Evolutionary conservation across 805 yeast genomes (phyloP).

Genomic region (Yarrowia deformans): DNA sequence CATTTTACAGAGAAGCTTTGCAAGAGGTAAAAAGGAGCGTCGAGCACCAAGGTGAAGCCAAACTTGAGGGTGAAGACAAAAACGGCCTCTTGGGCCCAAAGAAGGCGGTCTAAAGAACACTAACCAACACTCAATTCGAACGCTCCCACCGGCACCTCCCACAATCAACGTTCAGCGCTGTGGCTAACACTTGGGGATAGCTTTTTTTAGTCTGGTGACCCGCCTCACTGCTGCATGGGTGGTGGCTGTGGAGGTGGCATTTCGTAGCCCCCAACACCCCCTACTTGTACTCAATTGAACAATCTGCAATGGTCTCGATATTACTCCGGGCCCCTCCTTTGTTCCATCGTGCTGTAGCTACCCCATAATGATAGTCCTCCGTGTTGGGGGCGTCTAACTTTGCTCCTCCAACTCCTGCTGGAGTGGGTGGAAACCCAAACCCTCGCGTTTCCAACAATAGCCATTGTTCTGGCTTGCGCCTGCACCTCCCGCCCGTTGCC

Average conservation of each 20-base stretch:
- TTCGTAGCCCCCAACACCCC: too few species aligned
- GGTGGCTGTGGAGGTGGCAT: background rate
- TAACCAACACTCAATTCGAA: background rate
- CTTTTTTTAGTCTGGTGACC: slow-evolving; percentile 7
- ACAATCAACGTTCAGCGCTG: slow-evolving; percentile 23
- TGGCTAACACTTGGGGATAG: background rate
- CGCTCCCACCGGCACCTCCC: background rate
- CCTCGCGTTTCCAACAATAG: slow-evolving; percentile 37
- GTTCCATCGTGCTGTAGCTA: background rate
- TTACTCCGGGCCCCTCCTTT: too few species aligned
- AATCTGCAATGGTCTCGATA: background rate
- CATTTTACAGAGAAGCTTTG: background rate
- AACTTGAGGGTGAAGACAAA: background rate
- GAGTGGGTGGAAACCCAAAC: slow-evolving; percentile 22
- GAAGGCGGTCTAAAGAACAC: background rate
- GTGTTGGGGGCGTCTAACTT: background rate
- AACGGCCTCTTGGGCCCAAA: background rate
- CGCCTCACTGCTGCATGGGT: background rate
- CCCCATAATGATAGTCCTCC: background rate
- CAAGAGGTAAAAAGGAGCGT: background rate
- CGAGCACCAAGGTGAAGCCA: background rate
- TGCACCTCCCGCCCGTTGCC: slow-evolving; percentile 12
- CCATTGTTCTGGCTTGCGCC: slow-evolving; percentile 34
- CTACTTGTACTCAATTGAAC: background rate
- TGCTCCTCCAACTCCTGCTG: slow-evolving; percentile 13